Conservation (phyloP, 306 rosid species). For the Gastrolobium bilobum region DNA sequence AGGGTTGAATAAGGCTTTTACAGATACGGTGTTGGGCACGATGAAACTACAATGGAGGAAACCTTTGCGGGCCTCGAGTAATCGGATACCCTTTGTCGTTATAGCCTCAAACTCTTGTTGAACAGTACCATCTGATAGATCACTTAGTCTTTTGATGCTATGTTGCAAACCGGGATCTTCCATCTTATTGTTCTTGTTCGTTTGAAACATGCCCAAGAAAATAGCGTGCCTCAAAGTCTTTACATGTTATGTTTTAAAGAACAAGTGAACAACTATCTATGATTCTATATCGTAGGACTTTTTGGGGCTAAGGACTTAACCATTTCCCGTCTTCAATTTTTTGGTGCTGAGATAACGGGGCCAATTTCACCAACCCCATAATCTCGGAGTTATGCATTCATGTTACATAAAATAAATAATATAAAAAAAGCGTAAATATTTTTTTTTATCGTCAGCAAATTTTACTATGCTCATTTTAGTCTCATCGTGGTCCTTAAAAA, state of each 20-base stretch:
- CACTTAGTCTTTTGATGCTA: not conserved
- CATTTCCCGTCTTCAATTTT: not conserved
- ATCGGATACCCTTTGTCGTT: not conserved
- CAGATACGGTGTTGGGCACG: constrained; percentile 4
- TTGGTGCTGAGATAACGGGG: not conserved
- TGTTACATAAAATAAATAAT: no score
- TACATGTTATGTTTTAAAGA: not conserved
- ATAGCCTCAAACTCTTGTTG: not conserved
- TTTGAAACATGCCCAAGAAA: not conserved
- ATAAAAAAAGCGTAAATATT: no score
- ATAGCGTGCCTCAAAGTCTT: not conserved
- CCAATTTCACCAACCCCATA: no score
- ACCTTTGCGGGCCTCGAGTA: not conserved
- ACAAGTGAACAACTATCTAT: no score
- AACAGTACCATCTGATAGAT: constrained; percentile 4
- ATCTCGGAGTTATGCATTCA: no score
- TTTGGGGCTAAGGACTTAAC: not conserved
- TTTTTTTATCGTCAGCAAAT: no score
- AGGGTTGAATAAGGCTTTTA: not conserved
- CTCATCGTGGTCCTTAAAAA: no score
- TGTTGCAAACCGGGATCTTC: not conserved
- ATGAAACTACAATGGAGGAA: constrained; percentile 22
- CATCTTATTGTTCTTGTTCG: not conserved
- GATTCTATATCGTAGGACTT: not conserved
- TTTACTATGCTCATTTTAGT: no score